Evolutionary conservation across 169 alveolate genomes (phyloP), one percentile per base, ranked within the genome.

Genomic region (Plasmodium coatneyi): DNA sequence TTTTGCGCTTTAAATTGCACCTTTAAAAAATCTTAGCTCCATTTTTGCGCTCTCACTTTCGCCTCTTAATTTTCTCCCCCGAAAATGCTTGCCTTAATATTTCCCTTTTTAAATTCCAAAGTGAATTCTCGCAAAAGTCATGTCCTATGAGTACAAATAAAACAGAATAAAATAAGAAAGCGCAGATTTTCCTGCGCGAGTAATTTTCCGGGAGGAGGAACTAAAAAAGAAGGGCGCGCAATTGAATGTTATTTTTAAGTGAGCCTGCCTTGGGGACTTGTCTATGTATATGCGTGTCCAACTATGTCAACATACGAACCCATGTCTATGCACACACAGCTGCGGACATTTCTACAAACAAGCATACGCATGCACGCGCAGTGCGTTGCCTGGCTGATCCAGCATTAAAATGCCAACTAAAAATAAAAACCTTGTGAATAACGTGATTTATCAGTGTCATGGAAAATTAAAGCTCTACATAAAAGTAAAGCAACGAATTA

Each of bases 391-490:
- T 19, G 22, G 3, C 12, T 28, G 19, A 2, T 28, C 5, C 28
- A n/a, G 79, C 19, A 49, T 49, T 86, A 86, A 72, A 86, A 86
- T 86, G 93, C 52, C 66, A 86, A 86, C 25, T 86, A 87, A 86
- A 52, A 86, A 74, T 34, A 56, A 41, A 87, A 80, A 78, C 30
- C 70, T 49, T 30, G 52, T 89, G 71, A 79, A 52, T 36, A 79
- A 80, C 71, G 82, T 78, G 70, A 71, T 89, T 14, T 89, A 79
- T 49, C 79, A 89, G 71, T 79, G 36, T 34, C 81, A 89, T 79
- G 83, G 82, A 19, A 89, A 89, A 89, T 60, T 89, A 89, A 79
- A 49, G 72, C 52, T 89, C 71, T 89, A 79, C 74, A 89, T 89
- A 78, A 89, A 19, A 89, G 25, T 79, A 71, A 89, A 89, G 39